Evolutionary conservation across 139 green algal species (phyloP), one percentile per base, ranked within the genome.

Genomic region (Eudorina sp.): DNA sequence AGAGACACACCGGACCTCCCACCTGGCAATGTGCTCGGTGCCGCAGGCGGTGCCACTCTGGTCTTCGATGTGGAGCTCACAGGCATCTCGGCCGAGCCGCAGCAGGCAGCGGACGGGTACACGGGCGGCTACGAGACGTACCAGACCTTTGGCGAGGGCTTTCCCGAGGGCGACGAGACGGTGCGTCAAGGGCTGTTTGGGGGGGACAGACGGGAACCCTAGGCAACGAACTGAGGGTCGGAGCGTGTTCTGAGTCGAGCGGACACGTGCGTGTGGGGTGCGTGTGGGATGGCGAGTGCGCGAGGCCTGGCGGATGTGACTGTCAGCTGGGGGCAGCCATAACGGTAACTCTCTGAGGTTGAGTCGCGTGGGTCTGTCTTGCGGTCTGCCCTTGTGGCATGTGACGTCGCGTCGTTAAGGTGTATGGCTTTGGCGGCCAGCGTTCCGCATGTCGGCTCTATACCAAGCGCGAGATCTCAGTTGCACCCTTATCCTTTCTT

Each of bases 1-100:
- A n/a, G n/a, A n/a, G n/a, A n/a, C n/a, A n/a, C n/a, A n/a, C n/a
- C n/a, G n/a, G n/a, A n/a, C n/a, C n/a, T n/a, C n/a, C n/a, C n/a
- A n/a, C n/a, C n/a, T n/a, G n/a, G n/a, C n/a, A n/a, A n/a, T n/a
- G n/a, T n/a, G n/a, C n/a, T n/a, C n/a, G 48, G 48, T 9, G 27
- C 9, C 85, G 29, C 90, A 93, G 90, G 88, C 45, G 90, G 90
- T 29, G 88, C 91, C 36, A 93, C 88, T 0, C 89, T 93, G 1
- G 89, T 93, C 21, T 93, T 93, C 66, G 91, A 93, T 23, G 83
- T 80, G 41, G 78, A 91, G 43, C 60, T 86, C 40, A 38, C 36
- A 19, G 21, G 41, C 70, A 79, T 79, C 41, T 38, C 70, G 9
- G 23, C 34, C 14, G 70, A 79, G 70, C 70, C 70, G 16, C 40